Evolutionary conservation across 352 stramenopile species (phyloP), one percentile per base, ranked within the genome.

Genomic region (Peronospora destructor): DNA sequence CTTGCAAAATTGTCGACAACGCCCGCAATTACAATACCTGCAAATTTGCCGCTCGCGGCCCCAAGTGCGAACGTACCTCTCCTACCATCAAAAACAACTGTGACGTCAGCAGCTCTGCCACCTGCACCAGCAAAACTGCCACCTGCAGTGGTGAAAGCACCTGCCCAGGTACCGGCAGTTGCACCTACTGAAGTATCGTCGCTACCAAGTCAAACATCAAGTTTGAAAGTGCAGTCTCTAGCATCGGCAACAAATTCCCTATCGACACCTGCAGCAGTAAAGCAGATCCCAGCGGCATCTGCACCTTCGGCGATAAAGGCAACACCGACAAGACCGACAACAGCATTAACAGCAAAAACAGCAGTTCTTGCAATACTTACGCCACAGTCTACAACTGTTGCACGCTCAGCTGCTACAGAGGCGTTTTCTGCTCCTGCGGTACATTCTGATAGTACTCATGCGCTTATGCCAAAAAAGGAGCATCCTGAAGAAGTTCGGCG

Each of bases 381-480:
- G 17, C 3, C 39, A 40, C n/a, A 14, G 29, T 12, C 33, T 35
- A 29, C 12, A 21, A 11, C 30, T 28, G 52, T 10, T 6, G 12
- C 25, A 39, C 7, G 9, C 11, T 23, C 36, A 37, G 48, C 30
- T 39, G 19, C 42, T 23, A 16, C 32, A 14, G 33, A 41, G 17
- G 17, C 1, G 26, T 7, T 36, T 29, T 40, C 38, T 39, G 4
- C 38, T 5, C 10, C 46, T 34, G 28, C 7, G 9, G 25, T 21
- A 43, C 19, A 19, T 11, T 19, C 29, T 37, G 25, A 30, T 4
- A 52, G n/a, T 38, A 17, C 23, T 21, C 54, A 57, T 16, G 37
- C 61, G 10, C 19, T 76, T 16, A 11, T 61, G 26, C 45, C 55
- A 6, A 68, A 63, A 43, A 73, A 69, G 39, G 71, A 61, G n/a